Evolutionary conservation across 1,284 basidiomycete species (phyloP).

Genomic region (Pholiota adiposa): DNA sequence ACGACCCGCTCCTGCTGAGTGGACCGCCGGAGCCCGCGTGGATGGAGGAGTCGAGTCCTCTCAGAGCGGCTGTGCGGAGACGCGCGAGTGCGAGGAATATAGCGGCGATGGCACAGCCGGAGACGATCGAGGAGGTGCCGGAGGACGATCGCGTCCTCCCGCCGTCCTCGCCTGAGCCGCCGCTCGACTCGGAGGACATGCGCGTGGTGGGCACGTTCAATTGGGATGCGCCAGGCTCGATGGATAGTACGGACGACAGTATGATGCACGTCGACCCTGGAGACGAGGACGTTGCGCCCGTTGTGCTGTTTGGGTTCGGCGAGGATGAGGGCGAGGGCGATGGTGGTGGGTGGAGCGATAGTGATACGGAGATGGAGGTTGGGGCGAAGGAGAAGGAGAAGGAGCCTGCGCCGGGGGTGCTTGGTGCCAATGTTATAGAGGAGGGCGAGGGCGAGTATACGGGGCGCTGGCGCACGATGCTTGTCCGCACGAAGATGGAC

Average conservation of each 20-base stretch:
- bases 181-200: constrained; percentile 20
- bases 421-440: constrained; percentile 18
- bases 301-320: constrained; percentile 28
- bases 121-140: not conserved
- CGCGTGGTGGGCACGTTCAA: constrained; percentile 25
- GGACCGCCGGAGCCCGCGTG: constrained; percentile 36
- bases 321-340: constrained; percentile 13
- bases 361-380: constrained; percentile 30
- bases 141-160: constrained; percentile 23
- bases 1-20: constrained; percentile 70
- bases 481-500: constrained; percentile 65
- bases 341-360: constrained; percentile 34
- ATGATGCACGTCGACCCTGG: constrained; percentile 31
- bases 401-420: constrained; percentile 1
- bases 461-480: constrained; percentile 57
- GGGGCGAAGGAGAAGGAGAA: constrained; percentile 17
- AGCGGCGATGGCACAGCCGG: constrained; percentile 1
- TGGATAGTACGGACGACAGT: constrained; percentile 30
- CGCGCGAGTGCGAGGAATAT: not conserved
- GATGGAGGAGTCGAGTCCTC: constrained; percentile 14
- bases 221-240: constrained; percentile 21
- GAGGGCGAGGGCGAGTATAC: constrained; percentile 64
- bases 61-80: constrained; percentile 4
- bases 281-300: constrained; percentile 28
- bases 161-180: constrained; percentile 31